Conservation (phyloP, 306 rosid species). For the Sicyos baderoa region DNA sequence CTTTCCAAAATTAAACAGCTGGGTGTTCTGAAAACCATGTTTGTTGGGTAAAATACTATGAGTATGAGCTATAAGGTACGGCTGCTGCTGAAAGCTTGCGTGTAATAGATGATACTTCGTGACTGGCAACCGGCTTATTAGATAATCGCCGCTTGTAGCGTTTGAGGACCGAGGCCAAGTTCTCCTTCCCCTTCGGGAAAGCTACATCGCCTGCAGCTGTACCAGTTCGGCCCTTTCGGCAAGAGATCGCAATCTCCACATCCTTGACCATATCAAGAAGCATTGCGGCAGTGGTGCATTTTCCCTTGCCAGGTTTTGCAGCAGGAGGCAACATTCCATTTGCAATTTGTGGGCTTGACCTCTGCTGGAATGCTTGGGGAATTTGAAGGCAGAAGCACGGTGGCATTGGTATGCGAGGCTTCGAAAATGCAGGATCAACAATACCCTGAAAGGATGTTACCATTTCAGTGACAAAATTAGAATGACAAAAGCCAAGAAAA, state of each 20-base stretch:
- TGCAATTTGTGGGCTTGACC: constrained; percentile 55
- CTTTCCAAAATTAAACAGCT: constrained; percentile 34
- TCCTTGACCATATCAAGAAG: constrained; percentile 70
- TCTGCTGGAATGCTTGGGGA: constrained; percentile 48
- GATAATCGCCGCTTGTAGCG: constrained; percentile 80
- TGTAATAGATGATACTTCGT: constrained; percentile 27
- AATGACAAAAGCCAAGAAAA: not conserved
- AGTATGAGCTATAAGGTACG: constrained; percentile 37
- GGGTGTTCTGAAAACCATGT: constrained; percentile 6
- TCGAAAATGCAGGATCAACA: constrained; percentile 64
- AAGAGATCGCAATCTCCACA: constrained; percentile 70
- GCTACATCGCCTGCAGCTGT: constrained; percentile 97
- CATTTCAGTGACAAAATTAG: constrained; percentile 14
- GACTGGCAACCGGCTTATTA: constrained; percentile 42
- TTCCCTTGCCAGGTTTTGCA: constrained; percentile 67
- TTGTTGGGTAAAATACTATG: constrained; percentile 26
- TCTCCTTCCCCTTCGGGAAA: constrained; percentile 86
- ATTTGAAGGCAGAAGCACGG: constrained; percentile 91
- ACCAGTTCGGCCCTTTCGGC: constrained; percentile 81
- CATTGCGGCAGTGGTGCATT: constrained; percentile 54
- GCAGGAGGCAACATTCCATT: constrained; percentile 82
- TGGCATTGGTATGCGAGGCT: constrained; percentile 57
- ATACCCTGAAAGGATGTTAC: constrained; percentile 64
- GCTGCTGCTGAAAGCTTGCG: constrained; percentile 43
- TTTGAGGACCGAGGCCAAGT: constrained; percentile 84